phyloP scores from a whole-genome alignment of 805 yeast species.

The Candida nonsorbophila region DNA sequence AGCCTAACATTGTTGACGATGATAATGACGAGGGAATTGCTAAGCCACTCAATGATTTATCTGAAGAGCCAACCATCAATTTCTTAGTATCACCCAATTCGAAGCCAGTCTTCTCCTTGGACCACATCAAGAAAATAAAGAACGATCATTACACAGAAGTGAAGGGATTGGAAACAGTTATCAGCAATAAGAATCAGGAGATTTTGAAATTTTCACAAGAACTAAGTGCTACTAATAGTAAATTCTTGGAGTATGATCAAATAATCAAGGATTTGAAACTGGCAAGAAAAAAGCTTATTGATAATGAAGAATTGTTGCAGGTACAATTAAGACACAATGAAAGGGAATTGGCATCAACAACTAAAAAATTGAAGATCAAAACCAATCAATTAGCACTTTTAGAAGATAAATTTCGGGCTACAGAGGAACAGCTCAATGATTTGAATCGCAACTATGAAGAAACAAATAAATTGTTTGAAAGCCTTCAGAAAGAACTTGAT shows the following conservation, averaged over 20 bases:
- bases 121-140: conserved; percentile 20
- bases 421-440: background rate
- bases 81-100: conserved; percentile 26
- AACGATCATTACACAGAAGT: conserved; percentile 14
- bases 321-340: conserved; percentile 22
- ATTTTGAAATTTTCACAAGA: conserved; percentile 14
- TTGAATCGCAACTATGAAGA: background rate
- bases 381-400: background rate
- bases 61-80: conserved; percentile 22
- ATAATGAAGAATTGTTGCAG: conserved; percentile 15
- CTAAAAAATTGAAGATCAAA: conserved; percentile 16
- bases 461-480: background rate
- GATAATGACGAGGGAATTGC: conserved; percentile 8
- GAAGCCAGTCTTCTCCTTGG: conserved; percentile 24
- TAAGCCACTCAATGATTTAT: too few species aligned
- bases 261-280: conserved; percentile 13
- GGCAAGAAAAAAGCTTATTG: conserved; percentile 9
- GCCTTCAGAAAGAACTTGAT: too few species aligned
- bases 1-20: conserved; percentile 6
- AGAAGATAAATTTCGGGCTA: background rate
- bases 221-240: conserved; percentile 8
- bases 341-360: conserved; percentile 20
- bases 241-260: conserved; percentile 11
- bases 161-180: conserved; percentile 9
- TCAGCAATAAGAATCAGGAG: conserved; percentile 12